phyloP scores from a whole-genome alignment of 164 flowering plant species.

The Nymphaea thermarum region DNA sequence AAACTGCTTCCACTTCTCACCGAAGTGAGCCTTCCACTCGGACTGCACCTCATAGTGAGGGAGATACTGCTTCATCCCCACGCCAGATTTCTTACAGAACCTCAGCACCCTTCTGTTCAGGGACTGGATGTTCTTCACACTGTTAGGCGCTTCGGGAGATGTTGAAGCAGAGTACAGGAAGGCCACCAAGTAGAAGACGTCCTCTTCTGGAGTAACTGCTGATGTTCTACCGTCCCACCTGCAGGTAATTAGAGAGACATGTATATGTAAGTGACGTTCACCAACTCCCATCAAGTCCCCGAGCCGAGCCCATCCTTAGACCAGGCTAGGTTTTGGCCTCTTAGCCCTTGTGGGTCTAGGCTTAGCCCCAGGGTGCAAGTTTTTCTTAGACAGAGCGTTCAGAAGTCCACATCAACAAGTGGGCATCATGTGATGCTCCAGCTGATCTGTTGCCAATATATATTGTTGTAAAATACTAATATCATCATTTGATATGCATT shows the following conservation, averaged over 20 bases:
- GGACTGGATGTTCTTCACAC: constrained; percentile 35
- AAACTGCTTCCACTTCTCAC: constrained; percentile 56
- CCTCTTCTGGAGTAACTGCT: constrained; percentile 72
- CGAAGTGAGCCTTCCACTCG: constrained; percentile 78
- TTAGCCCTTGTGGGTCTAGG: too few species aligned
- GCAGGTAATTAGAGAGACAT: constrained; percentile 5
- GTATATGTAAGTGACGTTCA: background rate
- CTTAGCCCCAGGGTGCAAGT: background rate
- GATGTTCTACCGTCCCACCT: constrained; percentile 82
- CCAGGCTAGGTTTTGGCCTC: too few species aligned
- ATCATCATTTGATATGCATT: background rate
- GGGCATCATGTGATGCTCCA: too few species aligned
- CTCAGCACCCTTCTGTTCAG: constrained; percentile 51
- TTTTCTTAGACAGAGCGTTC: background rate
- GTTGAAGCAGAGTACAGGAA: constrained; percentile 71
- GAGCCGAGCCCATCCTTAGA: too few species aligned
- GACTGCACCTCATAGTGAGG: constrained; percentile 52
- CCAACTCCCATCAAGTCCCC: too few species aligned
- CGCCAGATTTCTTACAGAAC: constrained; percentile 29
- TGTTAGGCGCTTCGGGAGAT: constrained; percentile 37
- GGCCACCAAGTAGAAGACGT: constrained; percentile 64
- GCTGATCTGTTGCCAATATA: too few species aligned
- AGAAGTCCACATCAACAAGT: too few species aligned
- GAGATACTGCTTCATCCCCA: constrained; percentile 71
- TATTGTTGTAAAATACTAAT: background rate